Evolutionary conservation across 129 eudicot genomes (phyloP).

Genomic region (Erigeron canadensis): DNA sequence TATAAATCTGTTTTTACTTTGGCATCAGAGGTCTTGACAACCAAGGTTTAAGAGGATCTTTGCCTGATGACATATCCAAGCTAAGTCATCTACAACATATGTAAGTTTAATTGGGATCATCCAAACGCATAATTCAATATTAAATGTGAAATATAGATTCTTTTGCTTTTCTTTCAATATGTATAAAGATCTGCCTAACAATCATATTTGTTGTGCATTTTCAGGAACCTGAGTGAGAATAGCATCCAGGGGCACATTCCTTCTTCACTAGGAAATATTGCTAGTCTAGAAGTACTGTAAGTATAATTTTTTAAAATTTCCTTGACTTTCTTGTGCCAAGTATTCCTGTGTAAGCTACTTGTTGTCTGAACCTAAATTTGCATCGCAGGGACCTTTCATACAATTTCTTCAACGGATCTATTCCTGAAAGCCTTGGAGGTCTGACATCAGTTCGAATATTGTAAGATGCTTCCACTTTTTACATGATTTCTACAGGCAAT

Average conservation of each 20-base stretch:
- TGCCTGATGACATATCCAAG: constrained; percentile 73
- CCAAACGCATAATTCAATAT: background rate
- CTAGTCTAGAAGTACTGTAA: constrained; percentile 70
- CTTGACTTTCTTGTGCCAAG: background rate
- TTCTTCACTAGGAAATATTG: constrained; percentile 65
- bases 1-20: constrained; percentile 11
- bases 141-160: background rate
- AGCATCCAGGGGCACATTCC: constrained; percentile 86
- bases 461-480: constrained; percentile 44
- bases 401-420: constrained; percentile 82
- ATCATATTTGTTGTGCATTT: constrained; percentile 21
- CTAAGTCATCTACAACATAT: constrained; percentile 79
- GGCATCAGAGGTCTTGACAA: constrained; percentile 79
- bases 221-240: constrained; percentile 92
- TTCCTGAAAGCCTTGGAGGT: constrained; percentile 93
- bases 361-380: constrained; percentile 4
- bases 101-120: constrained; percentile 45
- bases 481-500: background rate
- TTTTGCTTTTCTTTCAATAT: background rate
- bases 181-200: background rate
- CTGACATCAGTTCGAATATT: constrained; percentile 61
- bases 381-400: constrained; percentile 83
- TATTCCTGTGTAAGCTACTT: background rate
- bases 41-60: constrained; percentile 85
- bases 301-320: constrained; percentile 25